Percentiles rank a stretch among this genome's conserved stretches.
These are phyloP conservation scores for Malus asiatica DNA, from an alignment of 306 rosid species.

Conservation along the genomic window DNA sequence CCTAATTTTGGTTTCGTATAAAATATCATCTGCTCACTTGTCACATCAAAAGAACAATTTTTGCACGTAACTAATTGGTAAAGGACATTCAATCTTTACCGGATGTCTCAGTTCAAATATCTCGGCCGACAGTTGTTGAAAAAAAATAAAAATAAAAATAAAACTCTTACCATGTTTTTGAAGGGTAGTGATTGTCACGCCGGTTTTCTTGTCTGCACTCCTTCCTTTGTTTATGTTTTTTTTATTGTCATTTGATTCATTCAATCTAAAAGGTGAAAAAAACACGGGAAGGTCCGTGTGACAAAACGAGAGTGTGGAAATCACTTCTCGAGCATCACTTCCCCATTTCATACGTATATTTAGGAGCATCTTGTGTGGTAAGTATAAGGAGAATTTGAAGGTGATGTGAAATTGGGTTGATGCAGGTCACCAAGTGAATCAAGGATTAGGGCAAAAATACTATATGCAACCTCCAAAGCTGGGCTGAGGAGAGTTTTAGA, in stretches of 20 bases:
- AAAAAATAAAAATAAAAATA: too few species aligned
- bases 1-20: background rate
- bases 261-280: background rate
- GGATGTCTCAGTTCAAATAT: background rate
- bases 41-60: background rate
- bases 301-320: background rate
- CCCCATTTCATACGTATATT: background rate
- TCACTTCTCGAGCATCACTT: too few species aligned
- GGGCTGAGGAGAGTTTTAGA: slow-evolving; percentile 91
- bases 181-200: background rate
- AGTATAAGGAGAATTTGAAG: background rate
- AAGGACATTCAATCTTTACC: too few species aligned
- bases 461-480: slow-evolving; percentile 92
- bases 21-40: background rate
- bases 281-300: background rate
- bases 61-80: too few species aligned
- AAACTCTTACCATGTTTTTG: background rate
- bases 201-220: background rate
- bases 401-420: background rate
- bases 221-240: background rate
- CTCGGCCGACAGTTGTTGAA: too few species aligned
- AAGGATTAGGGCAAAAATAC: slow-evolving; percentile 89
- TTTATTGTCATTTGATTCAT: background rate
- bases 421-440: slow-evolving; percentile 90
- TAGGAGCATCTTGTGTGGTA: background rate